Base-by-base conservation (phyloP, 163 green algal species). In the Scenedesmus sp. region DNA sequence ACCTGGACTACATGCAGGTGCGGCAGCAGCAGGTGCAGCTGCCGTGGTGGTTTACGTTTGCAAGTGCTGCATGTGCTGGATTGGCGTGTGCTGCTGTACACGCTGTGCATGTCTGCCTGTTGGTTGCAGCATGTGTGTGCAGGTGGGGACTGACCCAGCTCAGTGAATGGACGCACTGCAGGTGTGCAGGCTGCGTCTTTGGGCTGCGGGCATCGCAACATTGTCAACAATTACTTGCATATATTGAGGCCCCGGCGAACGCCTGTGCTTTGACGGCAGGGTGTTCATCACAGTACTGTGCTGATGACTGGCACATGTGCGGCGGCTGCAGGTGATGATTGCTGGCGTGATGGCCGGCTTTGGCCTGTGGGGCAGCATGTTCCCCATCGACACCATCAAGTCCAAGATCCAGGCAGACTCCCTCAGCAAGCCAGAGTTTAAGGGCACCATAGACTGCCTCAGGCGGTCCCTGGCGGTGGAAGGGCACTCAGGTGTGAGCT, bases 331-430 rank as follows among this genome's bases (percentile, higher is more conserved):
- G 82, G 92, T 94, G 35, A 93, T 94, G 92, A 46, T 88, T 33
- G 92, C 92, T 53, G 92, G 92, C 40, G 92, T 94, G 65, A 85
- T 93, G 59, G 92, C 93, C 20, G 93, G 93, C 78, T 95, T 95
- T 87, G 93, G 93, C 20, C 89, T 95, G 93, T 95, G 93, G 93
- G 93, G 93, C 65, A 92, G 81, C 86, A 95, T 95, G 93, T 95
- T 95, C 89, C 93, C 93, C 82, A 95, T 95, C 70, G 93, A 95
- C 93, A 95, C 93, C 73, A 90, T 95, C 91, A 95, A 95, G 89
- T 94, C 91, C 46, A 95, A 95, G 89, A 78, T 95, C 86, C 93
- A 95, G 90, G 93, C 78, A n/a, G 88, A 88, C 78, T 76, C 40
- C 37, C 59, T 91, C 9, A 83, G 56, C 87, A 91, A 91, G 76